Base-by-base conservation (phyloP, 208 protist genomes). In the Leishmania turanica region DNA sequence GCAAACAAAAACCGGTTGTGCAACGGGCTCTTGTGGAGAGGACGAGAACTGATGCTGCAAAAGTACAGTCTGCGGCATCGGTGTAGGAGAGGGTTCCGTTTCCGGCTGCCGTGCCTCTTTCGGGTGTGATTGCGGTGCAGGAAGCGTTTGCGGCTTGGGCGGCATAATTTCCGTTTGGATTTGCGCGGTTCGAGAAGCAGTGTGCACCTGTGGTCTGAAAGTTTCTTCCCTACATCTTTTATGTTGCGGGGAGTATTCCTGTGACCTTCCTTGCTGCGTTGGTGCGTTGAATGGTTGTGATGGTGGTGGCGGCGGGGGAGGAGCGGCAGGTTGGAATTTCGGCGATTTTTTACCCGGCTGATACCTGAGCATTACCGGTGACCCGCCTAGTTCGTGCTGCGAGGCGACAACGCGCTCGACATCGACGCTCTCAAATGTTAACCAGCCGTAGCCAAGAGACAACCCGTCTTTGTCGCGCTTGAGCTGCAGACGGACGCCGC, bases 401-500 rank as follows among this genome's bases (percentile, higher is more conserved):
- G 56, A 58, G 0, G 51, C 71, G 7, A 82, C 3, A 45, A 86
- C 31, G 17, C 74, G 82, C 1, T 81, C 53, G 1, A n/a, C 17
- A 37, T 86, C 78, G 0, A 82, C 78, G 4, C 51, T 15, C 8
- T 85, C 71, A 83, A 89, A 94, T 27, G 37, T 15, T 47, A 92
- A 40, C 88, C 89, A 96, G 40, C 92, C 92, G 80, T 92, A 96
- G 31, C 92, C 92, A 8, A 90, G 76, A 21, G 90, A 91, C 69
- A 88, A 79, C 31, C 92, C 92, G 19, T 80, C 66, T 17, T 84
- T 73, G 71, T 96, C 89, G 13, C 64, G 84, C 65, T 85, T 87
- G 3, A 92, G 51, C 0, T 69, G 78, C 65, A 91, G 76, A 15
- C 15, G 51, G 5, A 75, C 34, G 21, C 89, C 80, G 7, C 74